Evolutionary conservation across 1,139 yeast genomes (phyloP).

Genomic region (Saccharomyces uvarum): DNA sequence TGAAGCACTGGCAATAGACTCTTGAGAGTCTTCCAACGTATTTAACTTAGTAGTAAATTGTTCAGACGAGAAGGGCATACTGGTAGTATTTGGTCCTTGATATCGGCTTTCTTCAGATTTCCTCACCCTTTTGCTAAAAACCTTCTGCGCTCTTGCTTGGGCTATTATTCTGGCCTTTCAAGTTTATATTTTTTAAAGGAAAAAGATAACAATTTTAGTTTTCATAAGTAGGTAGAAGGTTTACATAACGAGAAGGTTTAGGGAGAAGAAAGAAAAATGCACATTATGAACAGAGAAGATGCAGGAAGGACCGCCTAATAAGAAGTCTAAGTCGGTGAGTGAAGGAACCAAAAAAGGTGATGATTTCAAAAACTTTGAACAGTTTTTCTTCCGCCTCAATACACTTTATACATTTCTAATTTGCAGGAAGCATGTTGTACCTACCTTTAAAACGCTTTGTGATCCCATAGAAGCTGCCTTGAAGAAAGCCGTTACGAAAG

Average conservation of each 20-base stretch:
- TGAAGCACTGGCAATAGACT: slow-evolving; percentile 77
- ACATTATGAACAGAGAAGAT: not conserved
- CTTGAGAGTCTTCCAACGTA: slow-evolving; percentile 69
- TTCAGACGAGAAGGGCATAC: slow-evolving; percentile 32
- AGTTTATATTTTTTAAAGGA: not conserved
- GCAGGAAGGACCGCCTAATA: not conserved
- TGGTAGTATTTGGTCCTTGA: not conserved
- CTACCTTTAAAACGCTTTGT: slow-evolving; percentile 45
- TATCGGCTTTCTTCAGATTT: not conserved
- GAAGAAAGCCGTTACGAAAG: slow-evolving; percentile 32
- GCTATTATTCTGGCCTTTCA: not conserved
- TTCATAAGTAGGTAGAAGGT: not conserved
- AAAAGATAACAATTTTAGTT: not conserved
- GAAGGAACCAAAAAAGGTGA: not conserved
- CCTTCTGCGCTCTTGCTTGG: not conserved
- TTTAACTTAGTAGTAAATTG: slow-evolving; percentile 52
- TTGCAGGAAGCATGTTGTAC: slow-evolving; percentile 46
- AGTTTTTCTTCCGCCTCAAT: slow-evolving; percentile 42
- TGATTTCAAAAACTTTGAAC: slow-evolving; percentile 34
- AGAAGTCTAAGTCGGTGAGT: not conserved
- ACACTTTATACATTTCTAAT: slow-evolving; percentile 52
- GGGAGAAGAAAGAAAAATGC: not conserved
- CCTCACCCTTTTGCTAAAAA: not conserved
- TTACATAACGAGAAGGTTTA: not conserved
- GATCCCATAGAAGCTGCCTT: slow-evolving; percentile 43